phyloP scores from a whole-genome alignment of 768 basidiomycete genomes.

The Gloeophyllum trabeum region DNA sequence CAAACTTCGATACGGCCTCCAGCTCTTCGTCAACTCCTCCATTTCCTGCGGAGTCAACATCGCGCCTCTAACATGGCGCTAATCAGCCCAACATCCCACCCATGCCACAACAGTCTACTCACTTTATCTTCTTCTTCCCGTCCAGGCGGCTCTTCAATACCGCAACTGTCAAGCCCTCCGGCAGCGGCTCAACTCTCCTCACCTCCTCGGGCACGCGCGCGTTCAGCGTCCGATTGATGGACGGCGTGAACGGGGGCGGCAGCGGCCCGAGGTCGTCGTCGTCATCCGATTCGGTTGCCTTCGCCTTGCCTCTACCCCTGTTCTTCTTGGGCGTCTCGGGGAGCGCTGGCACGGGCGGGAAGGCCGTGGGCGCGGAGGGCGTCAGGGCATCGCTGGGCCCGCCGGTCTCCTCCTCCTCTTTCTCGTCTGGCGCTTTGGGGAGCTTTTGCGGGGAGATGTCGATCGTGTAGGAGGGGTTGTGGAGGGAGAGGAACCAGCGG shows the following conservation, averaged over 20 bases:
- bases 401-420: not conserved
- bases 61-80: slow-evolving; percentile 37
- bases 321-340: slow-evolving; percentile 4
- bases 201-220: slow-evolving; percentile 15
- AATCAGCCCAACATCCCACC: not conserved
- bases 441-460: slow-evolving; percentile 42
- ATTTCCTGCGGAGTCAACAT: slow-evolving; percentile 75
- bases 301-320: not conserved
- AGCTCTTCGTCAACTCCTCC: slow-evolving; percentile 61
- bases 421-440: slow-evolving; percentile 10
- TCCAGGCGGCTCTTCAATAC: slow-evolving; percentile 48
- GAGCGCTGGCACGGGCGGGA: slow-evolving; percentile 11
- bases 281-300: not conserved
- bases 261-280: slow-evolving; percentile 23
- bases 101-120: slow-evolving; percentile 9
- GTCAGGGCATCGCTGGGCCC: slow-evolving; percentile 4
- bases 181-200: slow-evolving; percentile 29
- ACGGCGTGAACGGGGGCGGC: slow-evolving; percentile 57
- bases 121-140: slow-evolving; percentile 70
- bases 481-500: slow-evolving; percentile 56
- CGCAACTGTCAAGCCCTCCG: slow-evolving; percentile 45
- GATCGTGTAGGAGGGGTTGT: slow-evolving; percentile 38
- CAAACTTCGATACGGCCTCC: slow-evolving; percentile 77
- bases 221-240: slow-evolving; percentile 44
- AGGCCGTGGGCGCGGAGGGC: not conserved